Evolutionary conservation across 1,139 yeast species (phyloP).

Genomic region (Scheffersomyces quercinus): DNA sequence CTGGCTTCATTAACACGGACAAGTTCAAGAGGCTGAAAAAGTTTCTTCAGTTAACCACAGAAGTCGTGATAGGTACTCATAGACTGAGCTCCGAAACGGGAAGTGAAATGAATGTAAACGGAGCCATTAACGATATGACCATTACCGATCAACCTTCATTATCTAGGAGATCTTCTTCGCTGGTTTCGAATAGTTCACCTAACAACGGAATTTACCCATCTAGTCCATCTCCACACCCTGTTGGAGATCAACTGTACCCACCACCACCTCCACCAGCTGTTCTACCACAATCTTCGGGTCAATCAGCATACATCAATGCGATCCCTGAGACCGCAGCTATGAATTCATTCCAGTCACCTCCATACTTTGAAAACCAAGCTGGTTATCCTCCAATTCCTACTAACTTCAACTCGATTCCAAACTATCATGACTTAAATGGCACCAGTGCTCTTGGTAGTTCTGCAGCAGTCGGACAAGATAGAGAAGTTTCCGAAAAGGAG

Average conservation of each 20-base stretch:
- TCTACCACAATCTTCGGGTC: not conserved
- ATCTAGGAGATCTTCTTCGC: slow-evolving; percentile 3
- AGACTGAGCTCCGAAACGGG: slow-evolving; percentile 33
- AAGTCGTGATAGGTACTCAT: slow-evolving; percentile 77
- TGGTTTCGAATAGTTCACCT: slow-evolving; percentile 1
- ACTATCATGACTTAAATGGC: slow-evolving; percentile 22
- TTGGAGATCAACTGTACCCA: not conserved
- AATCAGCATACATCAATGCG: slow-evolving; percentile 6
- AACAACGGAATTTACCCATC: not conserved
- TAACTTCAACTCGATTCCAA: slow-evolving; percentile 18
- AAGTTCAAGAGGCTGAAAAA: slow-evolving; percentile 70
- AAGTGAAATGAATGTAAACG: not conserved
- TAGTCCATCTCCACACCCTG: not conserved
- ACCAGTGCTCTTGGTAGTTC: not conserved
- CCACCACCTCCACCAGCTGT: not conserved
- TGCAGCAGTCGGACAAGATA: too few relatives aligned
- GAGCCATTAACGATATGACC: not conserved
- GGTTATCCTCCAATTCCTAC: slow-evolving; percentile 3
- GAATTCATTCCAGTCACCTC: slow-evolving; percentile 15
- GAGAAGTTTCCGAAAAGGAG: slow-evolving; percentile 52
- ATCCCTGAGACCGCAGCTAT: slow-evolving; percentile 13
- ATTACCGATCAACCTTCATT: not conserved
- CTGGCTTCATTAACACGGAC: slow-evolving; percentile 73
- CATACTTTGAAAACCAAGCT: slow-evolving; percentile 9
- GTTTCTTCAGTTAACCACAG: slow-evolving; percentile 76